Base-by-base conservation (phyloP, 805 yeast genomes). In the Candida loeiensis region DNA sequence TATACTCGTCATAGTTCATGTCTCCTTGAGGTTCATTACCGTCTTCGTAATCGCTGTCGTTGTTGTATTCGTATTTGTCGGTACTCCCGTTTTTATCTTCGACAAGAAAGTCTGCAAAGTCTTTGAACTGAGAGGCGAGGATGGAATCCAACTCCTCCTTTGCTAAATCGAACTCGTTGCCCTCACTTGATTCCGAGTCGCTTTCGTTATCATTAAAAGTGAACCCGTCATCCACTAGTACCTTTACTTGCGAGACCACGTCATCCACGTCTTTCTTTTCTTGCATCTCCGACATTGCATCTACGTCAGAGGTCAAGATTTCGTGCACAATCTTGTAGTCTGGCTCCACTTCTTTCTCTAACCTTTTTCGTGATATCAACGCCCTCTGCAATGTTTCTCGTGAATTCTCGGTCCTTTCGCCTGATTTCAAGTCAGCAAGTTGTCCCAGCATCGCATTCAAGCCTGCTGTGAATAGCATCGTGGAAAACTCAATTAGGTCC, bases 21-120 rank as follows among this genome's bases (percentile, higher is more conserved):
- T 31, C 39, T 9, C 32, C 43, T 9, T 17, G 14, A 16, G 15
- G 14, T 15, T 35, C 39, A n/a, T 25, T 36, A 20, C 37, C 44
- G n/a, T 41, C 40, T 4, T 32, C 34, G 22, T 46, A 46, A 17
- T 46, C 50, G 19, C 48, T 46, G 19, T 47, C 51, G 27, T 47
- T 47, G 20, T 47, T 47, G 21, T 47, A 47, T 14, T 12, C 9
- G n/a, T 12, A 6, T 25, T 25, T 11, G 9, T 29, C 20, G 7
- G 11, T 20, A 13, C 14, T 20, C n/a, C 9, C 19, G 5, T 26
- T 27, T 15, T 34, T 35, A 8, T 27, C 24, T 30, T 45, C 46
- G 13, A 25, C 17, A 20, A 38, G 25, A 19, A 37, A 47, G 26
- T 38, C 44, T 7, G 28, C 36, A 34, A 47, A 47, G 32, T 47